Percentiles rank a stretch among this genome's conserved stretches.
phyloP scores from a whole-genome alignment of 176 grass and related monocot genomes.

The Chrysopogon serrulatus region DNA sequence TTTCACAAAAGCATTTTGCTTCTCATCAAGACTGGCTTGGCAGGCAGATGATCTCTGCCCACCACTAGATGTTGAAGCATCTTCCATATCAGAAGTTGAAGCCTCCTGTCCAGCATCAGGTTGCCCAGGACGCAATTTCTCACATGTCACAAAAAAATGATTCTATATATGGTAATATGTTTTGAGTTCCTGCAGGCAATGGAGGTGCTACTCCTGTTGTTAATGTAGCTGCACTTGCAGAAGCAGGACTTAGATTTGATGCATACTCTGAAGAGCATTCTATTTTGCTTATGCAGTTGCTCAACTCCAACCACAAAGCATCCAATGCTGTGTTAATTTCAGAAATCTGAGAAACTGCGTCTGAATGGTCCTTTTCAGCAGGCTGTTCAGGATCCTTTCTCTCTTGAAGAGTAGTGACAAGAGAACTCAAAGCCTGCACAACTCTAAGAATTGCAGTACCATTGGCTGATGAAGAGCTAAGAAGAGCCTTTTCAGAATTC shows the following conservation, averaged over 20 bases:
- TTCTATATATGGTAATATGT: slow-evolving; percentile 97
- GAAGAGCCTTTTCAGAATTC: slow-evolving; percentile 88
- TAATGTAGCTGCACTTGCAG: slow-evolving; percentile 53
- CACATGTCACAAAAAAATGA: slow-evolving; percentile 97
- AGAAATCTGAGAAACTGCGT: slow-evolving; percentile 64
- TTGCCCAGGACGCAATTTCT: slow-evolving; percentile 79
- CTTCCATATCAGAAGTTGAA: slow-evolving; percentile 85
- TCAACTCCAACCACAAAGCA: slow-evolving; percentile 85
- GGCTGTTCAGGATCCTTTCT: slow-evolving; percentile 53
- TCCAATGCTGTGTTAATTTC: slow-evolving; percentile 85
- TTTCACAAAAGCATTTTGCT: slow-evolving; percentile 88
- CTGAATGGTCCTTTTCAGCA: slow-evolving; percentile 58
- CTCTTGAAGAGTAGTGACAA: slow-evolving; percentile 79
- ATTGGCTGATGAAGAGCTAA: slow-evolving; percentile 88
- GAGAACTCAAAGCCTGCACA: slow-evolving; percentile 92
- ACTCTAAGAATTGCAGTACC: slow-evolving; percentile 95
- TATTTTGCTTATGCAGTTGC: slow-evolving; percentile 98
- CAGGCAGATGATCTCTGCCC: slow-evolving; percentile 50
- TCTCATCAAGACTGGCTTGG: slow-evolving; percentile 52
- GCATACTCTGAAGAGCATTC: slow-evolving; percentile 77
- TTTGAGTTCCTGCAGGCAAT: slow-evolving; percentile 85
- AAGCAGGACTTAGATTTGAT: slow-evolving; percentile 45
- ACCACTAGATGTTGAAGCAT: slow-evolving; percentile 54
- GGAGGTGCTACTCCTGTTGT: slow-evolving; percentile 69
- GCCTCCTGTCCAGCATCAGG: slow-evolving; percentile 60